Percentiles rank a stretch among this genome's conserved stretches.
Evolutionary conservation across 176 grass and related monocot species (phyloP).

Genomic region (Elymus sibiricus): DNA sequence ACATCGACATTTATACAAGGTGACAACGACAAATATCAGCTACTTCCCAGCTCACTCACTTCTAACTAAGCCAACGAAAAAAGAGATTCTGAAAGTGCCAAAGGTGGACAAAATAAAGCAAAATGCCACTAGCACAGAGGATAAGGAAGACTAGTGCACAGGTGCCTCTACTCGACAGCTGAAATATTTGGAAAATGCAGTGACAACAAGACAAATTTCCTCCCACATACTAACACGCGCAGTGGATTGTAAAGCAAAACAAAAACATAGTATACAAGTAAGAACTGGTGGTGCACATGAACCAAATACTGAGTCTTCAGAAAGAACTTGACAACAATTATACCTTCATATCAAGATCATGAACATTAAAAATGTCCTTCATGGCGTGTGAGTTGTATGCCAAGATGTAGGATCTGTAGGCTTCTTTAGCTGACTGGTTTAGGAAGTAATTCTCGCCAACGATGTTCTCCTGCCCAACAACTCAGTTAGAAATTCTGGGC

Average conservation of each 20-base stretch:
- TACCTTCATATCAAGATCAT: constrained; percentile 91
- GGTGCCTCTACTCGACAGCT: not conserved
- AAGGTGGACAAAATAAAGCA: not conserved
- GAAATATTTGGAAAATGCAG: not conserved
- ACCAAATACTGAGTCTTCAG: not conserved
- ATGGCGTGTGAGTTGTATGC: constrained; percentile 90
- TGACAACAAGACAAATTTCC: not conserved
- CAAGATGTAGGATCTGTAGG: constrained; percentile 84
- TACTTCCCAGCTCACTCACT: not conserved
- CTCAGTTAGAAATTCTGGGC: constrained; percentile 10
- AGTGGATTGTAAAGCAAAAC: not conserved
- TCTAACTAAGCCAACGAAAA: not conserved
- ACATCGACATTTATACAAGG: not conserved
- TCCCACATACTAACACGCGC: not conserved
- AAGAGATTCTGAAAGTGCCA: not conserved
- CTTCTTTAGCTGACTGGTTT: constrained; percentile 90
- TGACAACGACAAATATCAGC: not conserved
- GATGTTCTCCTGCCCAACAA: constrained; percentile 73
- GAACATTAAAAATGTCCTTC: constrained; percentile 94
- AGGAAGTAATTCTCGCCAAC: constrained; percentile 82
- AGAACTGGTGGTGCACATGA: not conserved
- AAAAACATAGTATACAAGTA: not conserved
- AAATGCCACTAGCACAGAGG: not conserved
- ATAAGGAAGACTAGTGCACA: not conserved
- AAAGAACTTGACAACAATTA: constrained; percentile 1